Percentiles rank a stretch among this genome's conserved stretches.
Evolutionary conservation across 371 early-diverging fungal species (phyloP).

Genomic region (Smittium mucronatum): DNA sequence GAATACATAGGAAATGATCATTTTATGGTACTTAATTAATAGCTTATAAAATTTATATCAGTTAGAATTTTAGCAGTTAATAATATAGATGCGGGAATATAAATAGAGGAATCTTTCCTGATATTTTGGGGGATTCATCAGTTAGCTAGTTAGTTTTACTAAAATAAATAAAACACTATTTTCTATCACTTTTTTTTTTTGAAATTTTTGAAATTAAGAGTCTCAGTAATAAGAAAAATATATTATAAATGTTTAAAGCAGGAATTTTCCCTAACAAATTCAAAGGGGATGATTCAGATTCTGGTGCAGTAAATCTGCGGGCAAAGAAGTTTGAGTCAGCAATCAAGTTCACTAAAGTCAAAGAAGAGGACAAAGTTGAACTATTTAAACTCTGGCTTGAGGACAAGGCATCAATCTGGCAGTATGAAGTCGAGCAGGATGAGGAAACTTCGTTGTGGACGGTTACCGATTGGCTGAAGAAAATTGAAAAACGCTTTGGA

Average conservation of each 20-base stretch:
- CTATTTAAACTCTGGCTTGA: neutral
- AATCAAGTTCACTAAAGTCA: neutral
- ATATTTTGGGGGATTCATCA: too few species aligned
- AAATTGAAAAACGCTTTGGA: neutral
- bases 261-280: neutral
- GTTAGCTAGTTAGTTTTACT: too few species aligned
- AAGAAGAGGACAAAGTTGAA: neutral
- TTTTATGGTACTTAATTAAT: too few species aligned
- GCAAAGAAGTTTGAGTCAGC: neutral
- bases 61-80: too few species aligned
- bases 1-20: too few species aligned
- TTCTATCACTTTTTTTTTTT: too few species aligned
- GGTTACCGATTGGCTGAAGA: neutral
- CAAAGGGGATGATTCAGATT: neutral
- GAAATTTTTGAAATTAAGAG: neutral
- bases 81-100: too few species aligned
- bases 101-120: too few species aligned
- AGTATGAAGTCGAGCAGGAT: neutral
- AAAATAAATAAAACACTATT: too few species aligned
- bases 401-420: neutral
- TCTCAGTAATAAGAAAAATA: neutral
- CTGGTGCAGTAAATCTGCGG: neutral
- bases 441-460: neutral
- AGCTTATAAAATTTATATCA: too few species aligned
- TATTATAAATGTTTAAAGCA: neutral